Evolutionary conservation across 768 basidiomycete species (phyloP), one percentile per base, ranked within the genome.

Genomic region (Hydnum rufescens): DNA sequence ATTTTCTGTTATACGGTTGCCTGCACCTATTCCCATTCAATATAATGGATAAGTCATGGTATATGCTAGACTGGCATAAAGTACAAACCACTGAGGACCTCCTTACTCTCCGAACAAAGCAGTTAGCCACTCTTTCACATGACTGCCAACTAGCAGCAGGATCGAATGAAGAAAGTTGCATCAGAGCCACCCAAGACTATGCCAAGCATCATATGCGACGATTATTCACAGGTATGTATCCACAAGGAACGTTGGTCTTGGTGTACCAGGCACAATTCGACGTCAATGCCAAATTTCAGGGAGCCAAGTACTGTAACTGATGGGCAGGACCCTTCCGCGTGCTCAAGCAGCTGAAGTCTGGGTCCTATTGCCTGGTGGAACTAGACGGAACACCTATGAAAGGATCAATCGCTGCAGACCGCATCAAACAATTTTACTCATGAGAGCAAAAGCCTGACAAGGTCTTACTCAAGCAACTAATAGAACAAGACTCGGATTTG

Each of bases 1-100:
- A 62, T 44, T 66, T 57, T 32, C 52, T 68, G 5, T 8, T 47
- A 8, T 26, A 47, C 44, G 44, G 44, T 26, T 6, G 8, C 28
- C 13, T 6, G 6, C 44, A 8, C 6, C 6, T 47, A 8, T 47
- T 47, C 25, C 44, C 44, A 8, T 47, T 47, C 23, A 26, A 47
- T 26, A 8, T 25, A 16, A 6, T 8, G 44, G 8, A 47, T 13
- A 26, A 8, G 44, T 16, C 44, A 16, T 47, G 34, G 34, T 39
- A 39, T 19, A 39, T 19, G 8, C 34, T 39, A 8, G 34, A 39
- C 8, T 39, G 34, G 34, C 8, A 39, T 39, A 39, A 39, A 39
- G 34, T 39, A 8, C 8, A 39, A 39, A 16, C 44, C 23, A 47
- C 44, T 6, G 25, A 8, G 6, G 44, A 47, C 28, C 44, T 47